Base-by-base conservation (phyloP, 139 green algal genomes). In the Pycnococcus provasolii region DNA sequence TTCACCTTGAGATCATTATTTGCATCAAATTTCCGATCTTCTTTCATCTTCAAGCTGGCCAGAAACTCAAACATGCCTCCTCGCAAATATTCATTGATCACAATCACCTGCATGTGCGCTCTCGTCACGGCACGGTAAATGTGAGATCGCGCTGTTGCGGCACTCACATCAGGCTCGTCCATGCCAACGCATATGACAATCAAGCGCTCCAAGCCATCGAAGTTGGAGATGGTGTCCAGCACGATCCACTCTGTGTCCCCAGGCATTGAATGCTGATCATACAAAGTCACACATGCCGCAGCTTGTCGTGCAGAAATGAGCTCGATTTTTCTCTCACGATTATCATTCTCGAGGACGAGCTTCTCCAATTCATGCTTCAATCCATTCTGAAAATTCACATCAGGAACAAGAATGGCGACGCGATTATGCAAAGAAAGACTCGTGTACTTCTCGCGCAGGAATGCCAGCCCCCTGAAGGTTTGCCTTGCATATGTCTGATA, bases 131-230 rank as follows among this genome's bases (percentile, higher is more conserved):
- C 50, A 11, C 50, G 11, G 50, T 55, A 55, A 13, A 55, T 11
- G 11, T 55, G 50, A 55, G 50, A 55, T 11, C 50, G 50, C 50
- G 50, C 13, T 13, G 11, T 13, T 11, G 11, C 50, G 11, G 50
- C 50, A 11, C 11, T 26, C 11, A 55, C 50, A 55, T 55, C 50
- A 11, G 11, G 11, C 50, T 55, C 50, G 50, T 55, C 50, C 50
- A 55, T 11, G 11, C 50, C 50, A 55, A 55, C 50, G 50, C 50
- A 55, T 26, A 55, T 55, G 11, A 55, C 50, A 13, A 55, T 55
- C 11, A 55, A 13, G 50, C 50, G 50, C 50, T 55, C 50, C 50
- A 55, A 55, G 11, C 50, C 50, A 55, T 55, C 50, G 50, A 55
- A 55, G 11, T 55, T 11, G 11, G 11, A 11, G 13, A 55, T 55